Base-by-base conservation (phyloP, 2,329 filamentous ascomycete genomes). In the Aspergillus sergii region DNA sequence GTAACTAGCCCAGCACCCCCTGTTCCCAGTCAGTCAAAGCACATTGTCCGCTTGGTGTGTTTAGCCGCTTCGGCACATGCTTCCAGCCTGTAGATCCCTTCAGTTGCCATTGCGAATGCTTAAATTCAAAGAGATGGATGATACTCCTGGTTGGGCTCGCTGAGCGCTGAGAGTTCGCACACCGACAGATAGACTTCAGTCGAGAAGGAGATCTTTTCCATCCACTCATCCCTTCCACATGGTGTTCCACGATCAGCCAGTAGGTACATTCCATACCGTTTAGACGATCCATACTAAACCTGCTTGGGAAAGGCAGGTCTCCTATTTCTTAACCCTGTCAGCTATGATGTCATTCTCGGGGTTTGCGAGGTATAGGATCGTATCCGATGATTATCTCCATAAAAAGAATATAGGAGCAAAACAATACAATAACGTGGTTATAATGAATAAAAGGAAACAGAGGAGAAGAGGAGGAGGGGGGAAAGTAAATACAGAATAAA, bases 211-310 rank as follows among this genome's bases (percentile, higher is more conserved):
- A 63, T 65, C 63, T 46, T 28, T 59, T 64, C 41, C 34, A 45
- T 28, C 48, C 43, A 51, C 51, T 50, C 55, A 57, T 51, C 48
- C 59, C 51, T 64, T 64, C 68, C 67, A 69, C 68, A 70, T 69
- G 67, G 67, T 60, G 30, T 61, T 39, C 59, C 57, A 54, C 59
- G 59, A 63, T 67, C 63, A 65, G 43, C 51, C 58, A 60, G 39
- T 41, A n/a, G 39, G 16, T 41, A 41, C 39, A 41, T 41, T 59
- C 34, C 65, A 57, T 65, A 63, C 62, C 66, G 53, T 50, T 62
- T 56, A 65, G 64, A 68, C 60, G 62, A 61, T 34, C 12, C 9
- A 12, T 36, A 36, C 50, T 54, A 54, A 36, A 2, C 50, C 30
- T 36, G n/a, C 12, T 19, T 36, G 32, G 50, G 50, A 54, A 54